Evolutionary conservation across 352 stramenopile species (phyloP).

Genomic region (Phytophthora sp.): DNA sequence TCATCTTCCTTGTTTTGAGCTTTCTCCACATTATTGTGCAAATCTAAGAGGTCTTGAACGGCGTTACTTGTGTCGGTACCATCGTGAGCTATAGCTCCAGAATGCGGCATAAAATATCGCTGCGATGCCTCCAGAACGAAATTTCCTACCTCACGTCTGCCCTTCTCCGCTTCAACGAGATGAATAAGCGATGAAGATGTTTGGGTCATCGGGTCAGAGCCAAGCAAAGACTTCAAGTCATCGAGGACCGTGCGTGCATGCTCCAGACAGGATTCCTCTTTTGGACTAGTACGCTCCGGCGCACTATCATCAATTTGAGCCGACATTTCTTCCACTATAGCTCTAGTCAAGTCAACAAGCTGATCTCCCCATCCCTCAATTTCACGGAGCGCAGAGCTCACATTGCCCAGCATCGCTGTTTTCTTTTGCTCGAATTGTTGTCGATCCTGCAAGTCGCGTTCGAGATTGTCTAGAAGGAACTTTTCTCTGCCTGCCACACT

Average conservation of each 20-base stretch:
- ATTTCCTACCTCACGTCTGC: conserved; percentile 55
- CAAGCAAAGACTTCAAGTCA: conserved; percentile 47
- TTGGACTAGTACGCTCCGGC: conserved; percentile 24
- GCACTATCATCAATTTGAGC: conserved; percentile 4
- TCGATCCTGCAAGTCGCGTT: conserved; percentile 43
- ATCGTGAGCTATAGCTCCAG: neutral
- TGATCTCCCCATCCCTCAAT: conserved; percentile 49
- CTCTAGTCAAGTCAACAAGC: conserved; percentile 30
- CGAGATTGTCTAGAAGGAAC: conserved; percentile 53
- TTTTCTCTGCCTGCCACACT: conserved; percentile 34
- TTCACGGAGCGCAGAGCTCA: conserved; percentile 32
- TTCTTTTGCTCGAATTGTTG: conserved; percentile 35
- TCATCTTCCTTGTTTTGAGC: conserved; percentile 68
- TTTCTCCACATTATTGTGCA: conserved; percentile 48
- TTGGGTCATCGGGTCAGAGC: conserved; percentile 47
- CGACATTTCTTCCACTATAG: conserved; percentile 47
- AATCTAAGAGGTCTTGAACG: conserved; percentile 36
- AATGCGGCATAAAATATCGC: conserved; percentile 29
- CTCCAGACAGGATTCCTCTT: conserved; percentile 29
- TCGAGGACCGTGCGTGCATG: conserved; percentile 33
- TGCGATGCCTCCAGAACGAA: conserved; percentile 55
- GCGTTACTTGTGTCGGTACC: neutral
- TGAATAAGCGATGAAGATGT: conserved; percentile 62
- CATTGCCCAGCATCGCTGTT: conserved; percentile 11
- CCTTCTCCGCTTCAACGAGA: conserved; percentile 51